Evolutionary conservation across 352 stramenopile genomes (phyloP), one percentile per base, ranked within the genome.

Genomic region (Globisporangium cystogenes): DNA sequence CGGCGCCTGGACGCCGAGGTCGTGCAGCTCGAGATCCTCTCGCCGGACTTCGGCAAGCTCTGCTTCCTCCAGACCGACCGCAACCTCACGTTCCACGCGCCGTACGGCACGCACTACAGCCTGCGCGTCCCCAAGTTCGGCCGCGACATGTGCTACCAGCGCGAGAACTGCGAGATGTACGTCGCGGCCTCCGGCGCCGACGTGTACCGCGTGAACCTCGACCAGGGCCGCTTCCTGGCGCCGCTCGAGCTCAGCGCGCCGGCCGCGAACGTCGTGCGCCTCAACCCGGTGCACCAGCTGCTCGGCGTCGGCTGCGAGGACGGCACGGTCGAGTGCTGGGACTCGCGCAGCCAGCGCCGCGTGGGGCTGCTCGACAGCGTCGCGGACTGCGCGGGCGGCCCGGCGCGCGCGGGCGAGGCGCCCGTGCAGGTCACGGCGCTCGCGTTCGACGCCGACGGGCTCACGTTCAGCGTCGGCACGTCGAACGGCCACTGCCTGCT

Each of bases 131-230:
- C 97, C 26, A 98, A 97, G 33, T 98, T 99, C 74, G 97, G 97
- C 6, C 81, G 97, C 42, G 89, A 96, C 44, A 98, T 99, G 89
- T 90, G 82, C 26, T 99, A 99, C 74, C 92, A 99, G 65, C 78
- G 81, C 44, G 90, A 91, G 48, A 96, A 87, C 40, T 99, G 97
- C 68, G 96, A 99, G 59, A 74, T 99, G 41, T 93, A 98, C 61
- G 76, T 99, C 26, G 95, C 72, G 20, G 86, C 82, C 4, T 91
- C 84, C 7, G 71, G 70, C 23, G 73, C 79, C 7, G 80, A 98
- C 51, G 80, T 99, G 12, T 99, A 99, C 74, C 74, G 97, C 40
- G 80, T 99, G 29, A 99, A 99, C 67, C 74, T 99, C 45, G 97
- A 99, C 65, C 85, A 98, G 62, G 98, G 98, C 15, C 76, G 92